These are phyloP conservation scores for Magnaporthiopsis poae DNA, from an alignment of 2,329 filamentous ascomycete genomes.

Conservation along the genomic window DNA sequence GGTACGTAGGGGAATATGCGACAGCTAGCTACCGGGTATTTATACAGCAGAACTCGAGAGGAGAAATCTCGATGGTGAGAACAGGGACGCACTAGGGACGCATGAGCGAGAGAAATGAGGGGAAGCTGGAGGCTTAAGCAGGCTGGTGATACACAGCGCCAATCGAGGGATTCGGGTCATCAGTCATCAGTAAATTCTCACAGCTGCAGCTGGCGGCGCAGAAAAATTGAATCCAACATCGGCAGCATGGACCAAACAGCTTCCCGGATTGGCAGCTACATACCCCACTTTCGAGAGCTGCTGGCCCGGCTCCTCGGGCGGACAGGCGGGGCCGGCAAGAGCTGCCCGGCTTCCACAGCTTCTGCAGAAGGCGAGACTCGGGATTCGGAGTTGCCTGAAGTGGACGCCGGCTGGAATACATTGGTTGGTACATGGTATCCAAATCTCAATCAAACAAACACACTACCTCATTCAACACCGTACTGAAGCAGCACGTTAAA, in stretches of 20 bases:
- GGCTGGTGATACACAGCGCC: no score
- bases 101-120: not conserved
- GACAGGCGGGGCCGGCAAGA: not conserved
- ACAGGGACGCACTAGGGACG: not conserved
- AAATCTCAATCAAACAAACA: no score
- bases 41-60: not conserved
- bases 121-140: not conserved
- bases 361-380: not conserved
- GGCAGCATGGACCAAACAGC: no score
- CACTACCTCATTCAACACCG: not conserved
- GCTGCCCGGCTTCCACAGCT: not conserved
- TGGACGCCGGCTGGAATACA: not conserved
- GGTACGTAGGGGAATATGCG: not conserved
- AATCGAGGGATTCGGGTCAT: not conserved
- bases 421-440: no score
- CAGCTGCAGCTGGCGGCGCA: no score
- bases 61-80: not conserved
- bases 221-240: no score
- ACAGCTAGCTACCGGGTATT: not conserved
- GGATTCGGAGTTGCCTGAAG: not conserved
- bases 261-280: no score
- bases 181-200: no score
- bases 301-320: not conserved
- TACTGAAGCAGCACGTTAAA: slow-evolving; percentile 29
- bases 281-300: no score